phyloP scores from a whole-genome alignment of 2,329 filamentous ascomycete genomes.

The Nannizziopsis arthrosporioides region DNA sequence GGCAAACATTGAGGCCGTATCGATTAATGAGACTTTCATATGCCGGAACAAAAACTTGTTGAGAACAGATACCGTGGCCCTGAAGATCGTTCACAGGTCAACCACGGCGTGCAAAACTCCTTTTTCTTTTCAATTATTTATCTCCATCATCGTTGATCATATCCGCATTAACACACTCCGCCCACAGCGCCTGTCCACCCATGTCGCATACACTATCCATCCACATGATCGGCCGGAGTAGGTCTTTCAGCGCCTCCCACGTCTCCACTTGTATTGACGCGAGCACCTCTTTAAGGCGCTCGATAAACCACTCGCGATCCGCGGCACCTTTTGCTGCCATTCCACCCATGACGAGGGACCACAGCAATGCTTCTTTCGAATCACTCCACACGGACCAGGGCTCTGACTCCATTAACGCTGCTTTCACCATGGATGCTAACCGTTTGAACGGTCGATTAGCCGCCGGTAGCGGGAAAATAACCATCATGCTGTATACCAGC shows the following conservation, averaged over 20 bases:
- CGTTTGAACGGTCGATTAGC: slow-evolving; percentile 27
- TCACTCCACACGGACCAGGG: slow-evolving; percentile 19
- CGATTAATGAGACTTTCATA: too few species aligned
- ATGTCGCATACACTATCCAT: slow-evolving; percentile 27
- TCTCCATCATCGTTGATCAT: background rate
- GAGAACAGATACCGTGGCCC: too few species aligned
- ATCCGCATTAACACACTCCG: slow-evolving; percentile 13
- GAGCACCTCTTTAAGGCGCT: slow-evolving; percentile 18
- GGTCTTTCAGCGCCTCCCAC: slow-evolving; percentile 21
- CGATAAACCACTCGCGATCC: slow-evolving; percentile 27
- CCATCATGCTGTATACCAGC: slow-evolving; percentile 29
- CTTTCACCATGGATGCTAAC: slow-evolving; percentile 22
- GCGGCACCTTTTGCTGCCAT: slow-evolving; percentile 27
- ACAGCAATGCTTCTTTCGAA: slow-evolving; percentile 21
- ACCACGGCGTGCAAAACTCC: background rate
- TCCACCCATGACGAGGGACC: slow-evolving; percentile 29
- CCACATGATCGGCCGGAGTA: slow-evolving; percentile 25
- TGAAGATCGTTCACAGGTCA: too few species aligned
- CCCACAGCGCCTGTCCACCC: slow-evolving; percentile 23
- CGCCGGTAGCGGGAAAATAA: slow-evolving; percentile 31
- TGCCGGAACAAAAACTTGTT: too few species aligned
- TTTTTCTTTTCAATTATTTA: too few species aligned
- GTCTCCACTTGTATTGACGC: slow-evolving; percentile 12
- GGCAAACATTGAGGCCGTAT: too few species aligned
- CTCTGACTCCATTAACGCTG: slow-evolving; percentile 19